Evolutionary conservation across 768 basidiomycete genomes (phyloP), one percentile per base, ranked within the genome.

Genomic region (Tulasnella sp.): DNA sequence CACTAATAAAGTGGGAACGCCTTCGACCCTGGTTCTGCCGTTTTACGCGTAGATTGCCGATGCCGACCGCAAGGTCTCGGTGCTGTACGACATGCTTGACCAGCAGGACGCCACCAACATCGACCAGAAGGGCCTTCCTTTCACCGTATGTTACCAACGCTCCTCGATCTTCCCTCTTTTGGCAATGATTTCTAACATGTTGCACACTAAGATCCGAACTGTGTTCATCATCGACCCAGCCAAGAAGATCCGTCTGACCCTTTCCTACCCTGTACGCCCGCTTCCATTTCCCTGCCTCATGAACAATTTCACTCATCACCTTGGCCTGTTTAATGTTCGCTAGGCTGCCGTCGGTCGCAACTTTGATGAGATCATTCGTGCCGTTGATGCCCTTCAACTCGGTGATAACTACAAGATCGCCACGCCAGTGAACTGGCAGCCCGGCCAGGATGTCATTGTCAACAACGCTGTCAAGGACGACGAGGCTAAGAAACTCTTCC

Each of bases 161-260:
- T 75, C 22, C 29, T 72, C 75, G 22, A 15, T 42, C 49, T 72
- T 76, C 34, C 71, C 22, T 54, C 42, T 42, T 14, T 49, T 36
- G 25, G 70, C 31, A 42, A 17, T 25, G 19, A 58, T 49, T 40
- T 37, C 34, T 45, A 54, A 36, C 49, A 49, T 12, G 17, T 37
- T 34, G 36, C 31, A 39, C 54, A n/a, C 34, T 22, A 76, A 93
- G 91, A 90, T 99, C 84, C 92, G 97, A 77, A 97, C 95, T 9
- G 97, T 99, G 78, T 99, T 97, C 84, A 85, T 99, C 79, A 94
- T 99, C 81, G 97, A 99, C 85, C 96, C 97, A 67, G 94, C 94
- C 85, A 95, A 97, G 86, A 87, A 89, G 80, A 97, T 99, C 82
- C 93, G 97, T 78, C 85, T 97, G 80, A 93, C 90, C 19, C 80